Conservation (phyloP, 495 filamentous ascomycete genomes). For the Acidomyces sp. region DNA sequence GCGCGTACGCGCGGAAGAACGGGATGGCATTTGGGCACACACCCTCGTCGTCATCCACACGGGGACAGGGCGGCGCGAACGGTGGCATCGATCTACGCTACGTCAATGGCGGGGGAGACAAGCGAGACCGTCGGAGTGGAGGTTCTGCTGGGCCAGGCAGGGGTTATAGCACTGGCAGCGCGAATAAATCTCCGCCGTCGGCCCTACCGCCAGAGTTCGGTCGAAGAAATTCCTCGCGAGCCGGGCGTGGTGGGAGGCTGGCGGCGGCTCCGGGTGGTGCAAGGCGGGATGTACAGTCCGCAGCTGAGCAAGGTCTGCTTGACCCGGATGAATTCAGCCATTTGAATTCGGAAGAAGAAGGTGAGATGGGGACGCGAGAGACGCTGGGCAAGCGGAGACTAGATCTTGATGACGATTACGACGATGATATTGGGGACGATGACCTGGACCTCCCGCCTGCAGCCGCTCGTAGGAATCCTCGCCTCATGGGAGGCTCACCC, state of each 20-base stretch:
- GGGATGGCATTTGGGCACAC: conserved; percentile 58
- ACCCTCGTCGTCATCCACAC: conserved; percentile 49
- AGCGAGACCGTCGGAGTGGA: too few relatives aligned
- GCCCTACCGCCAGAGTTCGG: conserved; percentile 38
- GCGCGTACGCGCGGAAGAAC: conserved; percentile 52
- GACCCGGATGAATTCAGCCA: conserved; percentile 43
- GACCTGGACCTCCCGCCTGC: conserved; percentile 38
- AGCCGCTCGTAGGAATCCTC: too few relatives aligned
- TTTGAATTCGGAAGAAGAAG: conserved; percentile 45
- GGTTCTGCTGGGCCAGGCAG: conserved; percentile 22
- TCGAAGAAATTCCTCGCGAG: conserved; percentile 35
- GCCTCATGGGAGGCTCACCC: too few relatives aligned
- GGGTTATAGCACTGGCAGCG: conserved; percentile 45
- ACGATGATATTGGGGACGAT: too few relatives aligned
- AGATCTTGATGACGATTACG: too few relatives aligned
- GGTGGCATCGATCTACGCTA: conserved; percentile 37
- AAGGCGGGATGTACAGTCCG: conserved; percentile 29
- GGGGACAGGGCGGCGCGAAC: too few relatives aligned
- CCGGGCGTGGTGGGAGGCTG: conserved; percentile 22
- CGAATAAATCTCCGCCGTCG: conserved; percentile 20
- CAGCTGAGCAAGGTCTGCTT: conserved; percentile 56
- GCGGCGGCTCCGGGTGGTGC: too few relatives aligned
- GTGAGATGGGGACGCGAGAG: too few relatives aligned
- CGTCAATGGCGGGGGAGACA: conserved; percentile 32
- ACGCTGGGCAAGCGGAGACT: too few relatives aligned